Base-by-base conservation (phyloP, 495 filamentous ascomycete genomes). In the Aspergillus panamensis region DNA sequence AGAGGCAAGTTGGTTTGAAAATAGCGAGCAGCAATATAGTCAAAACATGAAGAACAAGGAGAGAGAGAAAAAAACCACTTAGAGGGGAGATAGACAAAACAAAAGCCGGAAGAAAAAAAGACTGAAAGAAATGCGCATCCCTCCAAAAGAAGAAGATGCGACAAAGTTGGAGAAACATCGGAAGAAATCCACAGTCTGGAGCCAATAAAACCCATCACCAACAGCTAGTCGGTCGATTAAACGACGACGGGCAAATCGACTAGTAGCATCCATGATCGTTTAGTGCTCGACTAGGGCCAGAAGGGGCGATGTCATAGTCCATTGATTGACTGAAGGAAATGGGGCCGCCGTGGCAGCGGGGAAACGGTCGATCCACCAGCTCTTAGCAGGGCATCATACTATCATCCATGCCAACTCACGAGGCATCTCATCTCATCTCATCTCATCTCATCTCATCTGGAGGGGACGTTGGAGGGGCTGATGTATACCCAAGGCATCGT, bases 281-380 rank as follows among this genome's bases (percentile, higher is more conserved):
- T 30, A 49, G 47, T 21, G 42, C 19, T 49, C 47, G 25, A 49
- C 47, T 29, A 49, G 47, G 47, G 19, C 14, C 42, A 19, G 42
- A 39, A 39, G 14, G 6, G 35, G 8, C 35, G 35, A 39, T 39
- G 35, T 39, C 42, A 13, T 40, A 9, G 37, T 16, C 37, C 14
- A 19, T 17, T 21, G 42, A 6, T 45, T 44, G 55, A 58, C 43
- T 45, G 42, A 45, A 19, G n/a, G 42, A 45, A 45, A 45, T 19
- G 49, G 50, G 58, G 62, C 54, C 57, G 62, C 51, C 53, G 58
- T 52, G 55, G 58, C 50, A 61, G 58, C 58, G 58, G 62, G 58
- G 62, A 58, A 64, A 52, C 49, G 55, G 58, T 58, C 51, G 62
- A 63, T 55, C 57, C 44, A 40, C 43, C 48, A 35, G 21, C 48